phyloP scores from a whole-genome alignment of 495 filamentous ascomycete species.

The Lasiosphaeriaceae sp. region DNA sequence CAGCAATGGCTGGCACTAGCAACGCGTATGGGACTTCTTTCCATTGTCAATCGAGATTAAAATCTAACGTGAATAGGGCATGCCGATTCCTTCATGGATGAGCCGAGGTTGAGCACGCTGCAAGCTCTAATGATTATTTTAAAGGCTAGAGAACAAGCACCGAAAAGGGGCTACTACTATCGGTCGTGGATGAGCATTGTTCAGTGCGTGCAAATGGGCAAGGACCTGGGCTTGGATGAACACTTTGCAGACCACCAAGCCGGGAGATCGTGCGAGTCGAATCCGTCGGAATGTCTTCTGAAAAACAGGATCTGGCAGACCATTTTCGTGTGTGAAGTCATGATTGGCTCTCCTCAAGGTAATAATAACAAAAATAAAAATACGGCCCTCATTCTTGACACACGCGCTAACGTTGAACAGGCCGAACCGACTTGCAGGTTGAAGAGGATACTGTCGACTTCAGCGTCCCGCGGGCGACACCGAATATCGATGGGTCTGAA shows the following conservation, averaged over 20 bases:
- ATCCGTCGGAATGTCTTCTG: slow-evolving; percentile 69
- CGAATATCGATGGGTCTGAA: slow-evolving; percentile 73
- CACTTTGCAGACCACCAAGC: slow-evolving; percentile 74
- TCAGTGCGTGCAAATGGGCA: slow-evolving; percentile 85
- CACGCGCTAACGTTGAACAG: slow-evolving; percentile 44
- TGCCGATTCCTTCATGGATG: slow-evolving; percentile 93
- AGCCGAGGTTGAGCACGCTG: slow-evolving; percentile 87
- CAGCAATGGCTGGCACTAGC: slow-evolving; percentile 94
- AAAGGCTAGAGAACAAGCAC: slow-evolving; percentile 87
- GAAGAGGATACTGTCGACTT: slow-evolving; percentile 76
- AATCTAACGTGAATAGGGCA: slow-evolving; percentile 57
- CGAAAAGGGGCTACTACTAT: slow-evolving; percentile 94
- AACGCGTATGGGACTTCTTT: slow-evolving; percentile 58
- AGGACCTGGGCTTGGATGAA: slow-evolving; percentile 87
- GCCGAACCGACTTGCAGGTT: slow-evolving; percentile 77
- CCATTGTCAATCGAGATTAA: neutral
- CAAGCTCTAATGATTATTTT: slow-evolving; percentile 85
- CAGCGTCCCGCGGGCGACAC: slow-evolving; percentile 55
- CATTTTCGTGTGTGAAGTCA: slow-evolving; percentile 79
- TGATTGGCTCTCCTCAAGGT: slow-evolving; percentile 97
- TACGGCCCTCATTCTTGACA: neutral
- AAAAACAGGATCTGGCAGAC: slow-evolving; percentile 91
- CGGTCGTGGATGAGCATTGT: slow-evolving; percentile 97
- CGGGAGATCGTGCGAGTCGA: slow-evolving; percentile 64
- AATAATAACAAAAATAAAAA: slow-evolving; percentile 43